Conservation (phyloP, 75 land plant genomes). For the Selaginella tamariscina region DNA sequence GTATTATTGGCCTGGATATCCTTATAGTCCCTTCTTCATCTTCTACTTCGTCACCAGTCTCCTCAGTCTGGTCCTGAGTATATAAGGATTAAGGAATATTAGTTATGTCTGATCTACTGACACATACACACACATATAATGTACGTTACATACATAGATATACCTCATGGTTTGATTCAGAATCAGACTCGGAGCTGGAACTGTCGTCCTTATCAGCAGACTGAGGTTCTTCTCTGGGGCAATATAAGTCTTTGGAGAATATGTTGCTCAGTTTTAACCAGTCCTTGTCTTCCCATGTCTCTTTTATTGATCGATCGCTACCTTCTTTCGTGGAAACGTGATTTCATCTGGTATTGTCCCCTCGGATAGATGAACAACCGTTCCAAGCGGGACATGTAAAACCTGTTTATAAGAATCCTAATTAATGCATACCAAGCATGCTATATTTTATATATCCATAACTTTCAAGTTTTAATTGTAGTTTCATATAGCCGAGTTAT, state of each 20-base stretch:
- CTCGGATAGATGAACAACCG: constrained; percentile 70
- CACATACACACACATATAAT: too few species aligned
- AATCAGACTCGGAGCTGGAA: constrained; percentile 4
- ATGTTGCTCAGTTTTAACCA: neutral
- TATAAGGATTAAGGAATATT: too few species aligned
- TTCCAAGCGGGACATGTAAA: constrained; percentile 81
- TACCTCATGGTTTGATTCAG: neutral
- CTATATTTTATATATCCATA: neutral
- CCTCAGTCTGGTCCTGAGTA: neutral
- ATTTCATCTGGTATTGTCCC: constrained; percentile 47
- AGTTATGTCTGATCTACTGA: too few species aligned
- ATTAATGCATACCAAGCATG: too few species aligned
- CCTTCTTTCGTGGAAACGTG: constrained; percentile 18
- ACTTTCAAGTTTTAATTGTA: neutral
- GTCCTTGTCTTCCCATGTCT: constrained; percentile 1
- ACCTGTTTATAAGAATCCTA: constrained; percentile 30
- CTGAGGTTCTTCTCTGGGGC: neutral
- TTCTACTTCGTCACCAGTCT: constrained; percentile 1
- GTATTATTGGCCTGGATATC: constrained; percentile 11
- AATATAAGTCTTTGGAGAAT: neutral
- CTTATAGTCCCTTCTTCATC: constrained; percentile 1
- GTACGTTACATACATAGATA: too few species aligned
- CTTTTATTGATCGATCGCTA: neutral
- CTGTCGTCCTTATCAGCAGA: neutral
- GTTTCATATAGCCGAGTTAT: neutral